phyloP scores from a whole-genome alignment of 805 yeast genomes.

The Saccharomyces paradoxus region DNA sequence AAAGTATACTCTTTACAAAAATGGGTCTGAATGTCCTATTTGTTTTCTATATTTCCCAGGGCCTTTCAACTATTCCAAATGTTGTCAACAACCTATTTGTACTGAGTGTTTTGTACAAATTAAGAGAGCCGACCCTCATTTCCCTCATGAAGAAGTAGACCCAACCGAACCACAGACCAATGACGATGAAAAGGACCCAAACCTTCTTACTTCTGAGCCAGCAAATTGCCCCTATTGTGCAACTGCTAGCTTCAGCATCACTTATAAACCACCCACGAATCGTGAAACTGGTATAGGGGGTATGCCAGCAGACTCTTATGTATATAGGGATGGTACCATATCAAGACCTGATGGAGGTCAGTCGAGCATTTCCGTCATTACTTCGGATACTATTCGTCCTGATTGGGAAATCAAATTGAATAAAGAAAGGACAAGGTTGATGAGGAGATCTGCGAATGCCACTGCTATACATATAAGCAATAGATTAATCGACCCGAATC shows the following conservation, averaged over 20 bases:
- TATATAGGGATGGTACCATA: constrained; percentile 8
- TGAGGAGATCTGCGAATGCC: constrained; percentile 87
- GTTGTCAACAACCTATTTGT: constrained; percentile 91
- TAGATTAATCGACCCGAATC: constrained; percentile 40
- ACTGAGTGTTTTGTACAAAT: constrained; percentile 96
- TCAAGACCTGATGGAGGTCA: constrained; percentile 35
- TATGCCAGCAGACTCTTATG: constrained; percentile 39
- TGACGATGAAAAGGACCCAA: constrained; percentile 39
- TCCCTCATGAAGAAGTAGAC: constrained; percentile 62
- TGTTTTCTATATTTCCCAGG: constrained; percentile 67
- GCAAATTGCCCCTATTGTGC: constrained; percentile 94
- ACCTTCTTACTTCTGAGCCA: constrained; percentile 71
- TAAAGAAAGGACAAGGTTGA: constrained; percentile 66
- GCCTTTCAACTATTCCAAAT: constrained; percentile 67
- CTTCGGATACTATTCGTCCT: constrained; percentile 79
- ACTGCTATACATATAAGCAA: constrained; percentile 88
- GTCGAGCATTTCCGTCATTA: constrained; percentile 34
- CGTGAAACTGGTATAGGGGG: constrained; percentile 53
- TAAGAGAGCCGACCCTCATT: constrained; percentile 72
- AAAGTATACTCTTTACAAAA: constrained; percentile 52
- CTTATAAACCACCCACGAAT: constrained; percentile 55
- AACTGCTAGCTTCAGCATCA: constrained; percentile 73
- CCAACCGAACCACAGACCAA: constrained; percentile 20
- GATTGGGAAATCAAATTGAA: constrained; percentile 79
- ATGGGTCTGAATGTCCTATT: constrained; percentile 83